These are phyloP conservation scores for Aspergillus quadrilineatus DNA, from an alignment of 2,329 filamentous ascomycete species.

Conservation along the genomic window DNA sequence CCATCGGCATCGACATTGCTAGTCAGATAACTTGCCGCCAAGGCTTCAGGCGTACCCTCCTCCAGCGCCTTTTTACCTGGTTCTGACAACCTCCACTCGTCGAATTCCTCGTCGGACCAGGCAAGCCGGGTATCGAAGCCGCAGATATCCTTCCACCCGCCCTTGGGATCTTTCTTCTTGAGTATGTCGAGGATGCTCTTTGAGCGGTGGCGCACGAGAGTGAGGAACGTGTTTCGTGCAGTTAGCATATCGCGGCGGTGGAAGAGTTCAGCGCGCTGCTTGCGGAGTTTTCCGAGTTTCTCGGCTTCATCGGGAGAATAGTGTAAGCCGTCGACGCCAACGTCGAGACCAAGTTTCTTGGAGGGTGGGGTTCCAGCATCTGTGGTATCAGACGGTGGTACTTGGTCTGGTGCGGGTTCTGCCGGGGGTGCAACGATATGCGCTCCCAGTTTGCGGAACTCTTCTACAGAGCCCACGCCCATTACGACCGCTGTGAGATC, in stretches of 20 bases:
- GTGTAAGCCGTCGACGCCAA: constrained; percentile 28
- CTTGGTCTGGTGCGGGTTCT: constrained; percentile 11
- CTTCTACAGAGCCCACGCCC: constrained; percentile 37
- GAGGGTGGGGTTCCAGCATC: constrained; percentile 14
- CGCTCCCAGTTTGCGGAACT: constrained; percentile 45
- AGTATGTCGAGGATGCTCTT: constrained; percentile 45
- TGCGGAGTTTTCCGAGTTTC: constrained; percentile 39
- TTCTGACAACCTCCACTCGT: constrained; percentile 45
- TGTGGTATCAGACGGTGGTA: neutral
- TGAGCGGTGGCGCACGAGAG: constrained; percentile 42
- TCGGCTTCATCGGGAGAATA: constrained; percentile 41
- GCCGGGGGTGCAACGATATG: constrained; percentile 36
- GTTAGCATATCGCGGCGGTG: constrained; percentile 42
- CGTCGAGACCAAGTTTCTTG: constrained; percentile 29
- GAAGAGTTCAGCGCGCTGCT: constrained; percentile 34
- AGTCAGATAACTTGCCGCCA: constrained; percentile 27
- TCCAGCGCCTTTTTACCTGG: constrained; percentile 40
- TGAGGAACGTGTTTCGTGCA: constrained; percentile 44
- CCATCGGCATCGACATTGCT: constrained; percentile 30
- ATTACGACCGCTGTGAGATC: constrained; percentile 44
- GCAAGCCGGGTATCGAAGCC: constrained; percentile 49
- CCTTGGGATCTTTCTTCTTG: constrained; percentile 46
- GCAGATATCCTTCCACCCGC: constrained; percentile 50
- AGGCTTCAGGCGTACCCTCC: constrained; percentile 37
- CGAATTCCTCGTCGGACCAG: constrained; percentile 51